Conservation (phyloP, 2,329 filamentous ascomycete genomes). For the Botrytis squamosa region DNA sequence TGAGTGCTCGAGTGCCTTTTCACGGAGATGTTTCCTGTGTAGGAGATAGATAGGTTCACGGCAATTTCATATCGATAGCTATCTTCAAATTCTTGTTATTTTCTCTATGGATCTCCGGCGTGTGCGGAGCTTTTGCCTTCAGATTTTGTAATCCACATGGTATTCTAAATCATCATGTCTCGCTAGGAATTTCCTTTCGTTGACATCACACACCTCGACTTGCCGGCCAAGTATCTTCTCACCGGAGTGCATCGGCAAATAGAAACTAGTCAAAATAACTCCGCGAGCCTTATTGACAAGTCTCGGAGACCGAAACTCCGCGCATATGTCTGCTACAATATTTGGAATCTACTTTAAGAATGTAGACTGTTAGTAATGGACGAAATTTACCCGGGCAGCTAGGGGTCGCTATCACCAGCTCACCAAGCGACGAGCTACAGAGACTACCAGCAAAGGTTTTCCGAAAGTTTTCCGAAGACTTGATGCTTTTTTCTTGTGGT, state of each 20-base stretch:
- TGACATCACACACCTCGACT: neutral
- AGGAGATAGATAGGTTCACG: neutral
- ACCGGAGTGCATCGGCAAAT: neutral
- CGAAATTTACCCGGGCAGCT: neutral
- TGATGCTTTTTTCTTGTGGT: neutral
- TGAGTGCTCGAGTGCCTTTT: constrained; percentile 1
- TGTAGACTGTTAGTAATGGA: neutral
- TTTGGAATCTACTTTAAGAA: neutral
- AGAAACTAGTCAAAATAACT: neutral
- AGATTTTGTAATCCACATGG: neutral
- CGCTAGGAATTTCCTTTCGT: neutral
- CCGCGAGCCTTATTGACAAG: neutral
- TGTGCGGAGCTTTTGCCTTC: neutral
- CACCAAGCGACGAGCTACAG: neutral
- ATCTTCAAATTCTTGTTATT: neutral
- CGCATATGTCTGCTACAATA: neutral
- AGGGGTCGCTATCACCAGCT: too few species aligned
- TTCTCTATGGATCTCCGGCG: neutral
- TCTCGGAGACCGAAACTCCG: neutral
- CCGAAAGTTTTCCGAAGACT: neutral
- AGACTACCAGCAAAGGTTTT: too few species aligned
- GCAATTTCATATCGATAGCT: neutral
- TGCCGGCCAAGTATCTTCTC: neutral
- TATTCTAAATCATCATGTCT: neutral
- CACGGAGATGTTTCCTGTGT: neutral